These are phyloP conservation scores for Pseudogymnoascus sp. DNA, from an alignment of 2,329 filamentous ascomycete genomes.

Conservation along the genomic window DNA sequence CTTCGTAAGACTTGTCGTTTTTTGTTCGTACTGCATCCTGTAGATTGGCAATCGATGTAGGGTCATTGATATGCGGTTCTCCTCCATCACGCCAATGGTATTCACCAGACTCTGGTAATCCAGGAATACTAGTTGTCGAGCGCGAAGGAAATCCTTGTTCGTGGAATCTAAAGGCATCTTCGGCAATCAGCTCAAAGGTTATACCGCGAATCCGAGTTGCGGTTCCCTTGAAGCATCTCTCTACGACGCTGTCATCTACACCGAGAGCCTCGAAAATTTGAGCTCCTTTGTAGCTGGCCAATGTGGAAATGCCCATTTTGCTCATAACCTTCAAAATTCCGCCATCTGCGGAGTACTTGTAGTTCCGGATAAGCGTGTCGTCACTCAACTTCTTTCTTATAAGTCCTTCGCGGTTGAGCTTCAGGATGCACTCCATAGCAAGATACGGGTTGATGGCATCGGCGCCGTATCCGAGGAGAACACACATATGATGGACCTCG, in stretches of 20 bases:
- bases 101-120: conserved; percentile 84
- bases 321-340: conserved; percentile 98
- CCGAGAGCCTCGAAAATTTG: conserved; percentile 97
- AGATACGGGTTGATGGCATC: conserved; percentile 94
- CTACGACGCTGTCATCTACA: conserved; percentile 83
- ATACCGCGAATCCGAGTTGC: conserved; percentile 90
- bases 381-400: conserved; percentile 83
- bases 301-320: conserved; percentile 97
- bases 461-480: conserved; percentile 90
- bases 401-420: conserved; percentile 87
- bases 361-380: conserved; percentile 82
- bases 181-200: conserved; percentile 86
- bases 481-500: conserved; percentile 98
- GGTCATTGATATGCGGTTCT: conserved; percentile 91
- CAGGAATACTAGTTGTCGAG: conserved; percentile 65
- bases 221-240: conserved; percentile 90
- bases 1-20: conserved; percentile 98
- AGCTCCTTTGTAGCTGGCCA: conserved; percentile 94
- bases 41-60: conserved; percentile 89
- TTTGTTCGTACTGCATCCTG: conserved; percentile 94
- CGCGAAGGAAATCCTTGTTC: conserved; percentile 85
- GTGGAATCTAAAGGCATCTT: conserved; percentile 90
- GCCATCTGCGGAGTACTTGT: conserved; percentile 92
- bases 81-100: conserved; percentile 98
- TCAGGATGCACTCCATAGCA: conserved; percentile 91